These are phyloP conservation scores for Chalciporus piperatus DNA, from an alignment of 768 basidiomycete genomes.

Conservation along the genomic window DNA sequence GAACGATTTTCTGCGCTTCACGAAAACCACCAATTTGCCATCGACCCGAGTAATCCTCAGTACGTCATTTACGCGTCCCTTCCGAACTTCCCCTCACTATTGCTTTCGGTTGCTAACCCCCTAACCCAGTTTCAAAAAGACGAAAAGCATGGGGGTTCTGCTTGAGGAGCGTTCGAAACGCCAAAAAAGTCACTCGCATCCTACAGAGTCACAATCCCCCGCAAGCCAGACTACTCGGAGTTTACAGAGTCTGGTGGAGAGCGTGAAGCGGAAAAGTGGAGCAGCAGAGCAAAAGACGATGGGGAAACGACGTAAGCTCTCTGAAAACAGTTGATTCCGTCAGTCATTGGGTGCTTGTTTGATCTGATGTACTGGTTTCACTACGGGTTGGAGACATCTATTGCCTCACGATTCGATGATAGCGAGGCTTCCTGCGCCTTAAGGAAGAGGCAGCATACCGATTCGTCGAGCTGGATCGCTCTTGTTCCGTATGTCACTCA, in stretches of 20 bases:
- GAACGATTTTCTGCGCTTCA: slow-evolving; percentile 84
- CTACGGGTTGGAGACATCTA: not conserved
- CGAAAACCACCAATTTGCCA: slow-evolving; percentile 89
- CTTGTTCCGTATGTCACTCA: too few species aligned
- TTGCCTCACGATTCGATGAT: too few species aligned
- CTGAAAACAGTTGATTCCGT: slow-evolving; percentile 10
- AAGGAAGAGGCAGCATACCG: too few species aligned
- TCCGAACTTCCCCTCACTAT: not conserved
- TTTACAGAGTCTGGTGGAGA: slow-evolving; percentile 73
- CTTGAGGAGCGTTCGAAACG: slow-evolving; percentile 79
- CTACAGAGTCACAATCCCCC: not conserved
- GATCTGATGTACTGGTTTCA: not conserved
- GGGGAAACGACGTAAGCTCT: slow-evolving; percentile 40
- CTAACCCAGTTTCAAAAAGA: slow-evolving; percentile 80
- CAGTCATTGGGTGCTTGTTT: not conserved
- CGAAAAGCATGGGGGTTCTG: slow-evolving; percentile 83
- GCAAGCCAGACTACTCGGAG: slow-evolving; percentile 26
- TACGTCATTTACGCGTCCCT: slow-evolving; percentile 39
- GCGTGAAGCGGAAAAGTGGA: slow-evolving; percentile 78
- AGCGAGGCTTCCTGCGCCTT: too few species aligned
- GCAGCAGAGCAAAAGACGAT: slow-evolving; percentile 23
- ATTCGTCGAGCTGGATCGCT: too few species aligned
- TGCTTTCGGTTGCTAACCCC: not conserved
- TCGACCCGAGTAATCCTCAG: slow-evolving; percentile 96
- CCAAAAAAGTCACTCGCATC: slow-evolving; percentile 37